Evolutionary conservation across 371 early-diverging fungal genomes (phyloP), one percentile per base, ranked within the genome.

Genomic region (Circinella umbellata): DNA sequence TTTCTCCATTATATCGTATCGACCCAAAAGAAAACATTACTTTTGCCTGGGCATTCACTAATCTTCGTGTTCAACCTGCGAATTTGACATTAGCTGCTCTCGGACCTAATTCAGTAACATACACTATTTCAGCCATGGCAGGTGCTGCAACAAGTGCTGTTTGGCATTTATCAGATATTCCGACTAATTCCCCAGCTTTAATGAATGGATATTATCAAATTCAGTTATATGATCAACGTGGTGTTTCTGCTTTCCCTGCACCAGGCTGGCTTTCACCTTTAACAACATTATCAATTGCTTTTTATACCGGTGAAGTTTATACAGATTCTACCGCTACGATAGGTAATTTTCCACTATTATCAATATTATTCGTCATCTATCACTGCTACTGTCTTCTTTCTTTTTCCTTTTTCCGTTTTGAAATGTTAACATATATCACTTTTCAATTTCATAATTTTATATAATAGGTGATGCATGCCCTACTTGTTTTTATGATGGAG

Each of bases 161-260:
- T 1, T 85, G 85, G 85, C 73, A 80, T 15, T 35, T 85, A 8
- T 69, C 68, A 17, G 67, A 75, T 63, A 80, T 82, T 17, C 79
- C 81, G 13, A 48, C 69, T 14, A 72, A 76, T n/a, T 72, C 73
- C 4, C 85, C 83, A 3, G 42, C 6, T 42, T 57, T 85, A 59
- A 77, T 82, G 77, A 76, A 77, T 69, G 85, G 81, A 8, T 70
- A 64, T 49, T 85, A 85, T 70, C 72, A 75, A 47, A 73, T 85
- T 42, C 80, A 80, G 55, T 46, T 85, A 1, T 81, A 80, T 49
- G 85, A 85, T 73, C 85, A 85, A 69, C 76, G 85, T 59, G 85
- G 85, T 51, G 59, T 72, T 7, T 68, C 79, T 15, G 80, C 84
- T 15, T 15, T 38, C n/a, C 61, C 63, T 53, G 46, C 48, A 15